Conservation (phyloP, 495 filamentous ascomycete genomes). For the Venustampulla echinocandica region DNA sequence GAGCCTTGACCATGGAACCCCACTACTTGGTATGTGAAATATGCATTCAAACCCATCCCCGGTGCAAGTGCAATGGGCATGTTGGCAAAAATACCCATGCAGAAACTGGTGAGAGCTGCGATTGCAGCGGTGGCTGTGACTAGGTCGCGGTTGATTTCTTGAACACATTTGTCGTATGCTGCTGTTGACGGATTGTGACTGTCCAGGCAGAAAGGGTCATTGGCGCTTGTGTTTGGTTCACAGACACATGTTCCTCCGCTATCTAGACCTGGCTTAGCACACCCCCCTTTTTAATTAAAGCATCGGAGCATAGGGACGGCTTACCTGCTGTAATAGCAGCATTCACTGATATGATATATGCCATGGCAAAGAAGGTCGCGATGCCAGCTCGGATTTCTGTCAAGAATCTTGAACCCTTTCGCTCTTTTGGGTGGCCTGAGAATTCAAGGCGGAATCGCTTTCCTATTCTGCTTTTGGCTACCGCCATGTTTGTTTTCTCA, state of each 20-base stretch:
- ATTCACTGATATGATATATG: conserved; percentile 66
- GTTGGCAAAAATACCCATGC: conserved; percentile 62
- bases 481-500: conserved; percentile 24
- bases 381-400: conserved; percentile 72
- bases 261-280: conserved; percentile 12
- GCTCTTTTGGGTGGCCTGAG: conserved; percentile 60
- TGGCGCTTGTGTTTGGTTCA: conserved; percentile 26
- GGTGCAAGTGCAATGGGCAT: conserved; percentile 70
- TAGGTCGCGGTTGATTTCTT: conserved; percentile 63
- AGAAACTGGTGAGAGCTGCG: conserved; percentile 58
- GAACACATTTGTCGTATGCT: conserved; percentile 55
- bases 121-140: conserved; percentile 77
- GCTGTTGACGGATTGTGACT: conserved; percentile 29
- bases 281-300: no score
- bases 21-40: conserved; percentile 77
- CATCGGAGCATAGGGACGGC: conserved; percentile 7
- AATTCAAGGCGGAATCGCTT: conserved; percentile 67
- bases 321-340: conserved; percentile 53
- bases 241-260: conserved; percentile 69
- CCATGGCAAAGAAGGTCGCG: conserved; percentile 83
- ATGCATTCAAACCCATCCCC: conserved; percentile 79
- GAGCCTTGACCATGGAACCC: conserved; percentile 58
- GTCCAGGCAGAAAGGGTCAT: conserved; percentile 41
- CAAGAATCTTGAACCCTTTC: conserved; percentile 68
- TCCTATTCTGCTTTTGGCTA: conserved; percentile 42